Evolutionary conservation across 2,329 filamentous ascomycete species (phyloP), one percentile per base, ranked within the genome.

Genomic region (Colletotrichum filicis): DNA sequence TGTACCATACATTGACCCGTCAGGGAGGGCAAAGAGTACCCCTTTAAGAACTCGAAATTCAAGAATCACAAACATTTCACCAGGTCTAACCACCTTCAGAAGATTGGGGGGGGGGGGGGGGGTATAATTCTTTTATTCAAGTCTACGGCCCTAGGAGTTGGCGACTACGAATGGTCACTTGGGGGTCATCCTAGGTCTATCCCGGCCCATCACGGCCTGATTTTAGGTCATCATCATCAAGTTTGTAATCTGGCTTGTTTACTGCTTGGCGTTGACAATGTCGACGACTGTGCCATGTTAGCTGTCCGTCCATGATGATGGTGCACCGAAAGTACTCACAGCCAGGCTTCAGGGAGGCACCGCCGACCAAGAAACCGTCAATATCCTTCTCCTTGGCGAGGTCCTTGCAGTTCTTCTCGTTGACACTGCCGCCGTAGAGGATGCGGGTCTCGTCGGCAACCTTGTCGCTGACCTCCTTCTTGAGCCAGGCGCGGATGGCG

Each of bases 341-440:
- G 77, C 94, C 95, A 82, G 96, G 96, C 92, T 98, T 98, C 87
- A 98, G 91, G 84, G 94, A 97, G 82, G 96, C 96, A 85, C 96
- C 96, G 77, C 96, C 96, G 77, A 98, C 96, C 78, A 98, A 90
- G 92, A 98, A 98, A 73, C 97, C 97, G 85, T 99, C 97, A 84
- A 99, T 98, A 85, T 99, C 97, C 76, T 91, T 84, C 91, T 98
- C 92, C 89, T 95, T 96, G 83, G 93, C 92, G 79, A 99, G 90
- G 76, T 98, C 96, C 81, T 89, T 91, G 90, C 94, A 97, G 92
- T 99, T 99, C 93, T 98, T 98, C 90, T 98, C 97, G 83, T 90
- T 97, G 80, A 99, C 97, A 80, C 93, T 97, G 82, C 97, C 97
- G 77, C 97, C 97, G 86, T 99, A 99, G 82, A 99, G 92, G 83